A percentile compares a stretch with the other conserved stretches of the same genome.
Evolutionary conservation across 768 basidiomycete species (phyloP).

Genomic region (Lentinula sp.): DNA sequence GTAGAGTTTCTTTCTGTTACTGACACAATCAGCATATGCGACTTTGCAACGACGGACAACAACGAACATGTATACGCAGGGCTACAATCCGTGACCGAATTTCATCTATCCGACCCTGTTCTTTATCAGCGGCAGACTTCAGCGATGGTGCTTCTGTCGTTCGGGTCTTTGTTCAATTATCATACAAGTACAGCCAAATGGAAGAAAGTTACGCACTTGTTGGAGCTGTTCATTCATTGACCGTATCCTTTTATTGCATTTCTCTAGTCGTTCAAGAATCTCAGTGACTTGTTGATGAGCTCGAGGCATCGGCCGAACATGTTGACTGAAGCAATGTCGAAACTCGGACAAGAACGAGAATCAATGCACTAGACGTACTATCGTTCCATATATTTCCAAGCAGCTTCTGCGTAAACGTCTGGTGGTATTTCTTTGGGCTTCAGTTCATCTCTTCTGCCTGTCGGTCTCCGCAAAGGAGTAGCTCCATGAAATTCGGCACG

Average conservation of each 20-base stretch:
- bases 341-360: background rate
- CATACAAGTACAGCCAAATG: background rate
- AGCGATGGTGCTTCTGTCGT: slow-evolving; percentile 19
- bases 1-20: slow-evolving; percentile 10
- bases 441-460: slow-evolving; percentile 31
- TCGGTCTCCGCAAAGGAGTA: slow-evolving; percentile 55
- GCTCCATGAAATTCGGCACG: slow-evolving; percentile 66
- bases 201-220: slow-evolving; percentile 19
- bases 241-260: slow-evolving; percentile 32
- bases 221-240: slow-evolving; percentile 24
- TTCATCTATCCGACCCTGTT: slow-evolving; percentile 33
- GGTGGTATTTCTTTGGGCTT: slow-evolving; percentile 50
- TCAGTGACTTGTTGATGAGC: slow-evolving; percentile 39
- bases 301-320: slow-evolving; percentile 46
- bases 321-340: slow-evolving; percentile 20
- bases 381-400: slow-evolving; percentile 69
- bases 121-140: slow-evolving; percentile 31
- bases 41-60: background rate
- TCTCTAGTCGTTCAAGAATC: slow-evolving; percentile 32
- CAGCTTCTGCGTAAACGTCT: slow-evolving; percentile 71
- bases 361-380: slow-evolving; percentile 46
- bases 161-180: slow-evolving; percentile 18
- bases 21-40: background rate
- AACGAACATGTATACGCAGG: slow-evolving; percentile 33
- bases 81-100: slow-evolving; percentile 32